These are phyloP conservation scores for Salvia hispanica DNA, from an alignment of 257 asterid species.

Conservation along the genomic window DNA sequence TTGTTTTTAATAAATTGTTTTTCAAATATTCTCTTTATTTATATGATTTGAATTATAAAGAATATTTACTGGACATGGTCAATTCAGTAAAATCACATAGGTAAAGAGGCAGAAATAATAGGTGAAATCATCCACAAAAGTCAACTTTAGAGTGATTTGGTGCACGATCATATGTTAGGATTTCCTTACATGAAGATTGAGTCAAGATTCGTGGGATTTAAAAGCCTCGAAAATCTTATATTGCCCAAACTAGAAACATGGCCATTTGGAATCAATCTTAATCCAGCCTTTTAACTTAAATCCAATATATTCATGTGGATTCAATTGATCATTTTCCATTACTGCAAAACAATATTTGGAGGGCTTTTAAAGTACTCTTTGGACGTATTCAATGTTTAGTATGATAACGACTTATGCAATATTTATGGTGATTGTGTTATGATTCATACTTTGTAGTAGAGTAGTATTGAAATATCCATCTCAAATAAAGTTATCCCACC, in stretches of 20 bases:
- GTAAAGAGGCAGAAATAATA: not conserved
- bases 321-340: slow-evolving; percentile 15
- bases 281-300: not conserved
- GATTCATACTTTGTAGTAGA: not conserved
- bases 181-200: slow-evolving; percentile 18
- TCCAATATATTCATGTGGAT: not conserved
- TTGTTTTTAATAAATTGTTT: too few relatives aligned
- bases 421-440: slow-evolving; percentile 8
- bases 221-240: slow-evolving; percentile 8
- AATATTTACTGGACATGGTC: not conserved
- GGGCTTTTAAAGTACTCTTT: not conserved
- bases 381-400: slow-evolving; percentile 19
- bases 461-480: not conserved
- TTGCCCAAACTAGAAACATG: slow-evolving; percentile 13
- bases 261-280: slow-evolving; percentile 28
- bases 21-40: too few relatives aligned
- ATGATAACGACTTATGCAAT: not conserved
- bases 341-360: slow-evolving; percentile 5
- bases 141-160: slow-evolving; percentile 20
- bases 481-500: slow-evolving; percentile 6
- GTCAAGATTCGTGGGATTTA: slow-evolving; percentile 1
- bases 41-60: not conserved
- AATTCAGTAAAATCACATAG: not conserved
- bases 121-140: not conserved
- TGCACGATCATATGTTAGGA: slow-evolving; percentile 14